A percentile compares a stretch with the other conserved stretches of the same genome.
These are phyloP conservation scores for Chrysochromulina tobinii DNA, from an alignment of 78 protist species.

Conservation along the genomic window DNA sequence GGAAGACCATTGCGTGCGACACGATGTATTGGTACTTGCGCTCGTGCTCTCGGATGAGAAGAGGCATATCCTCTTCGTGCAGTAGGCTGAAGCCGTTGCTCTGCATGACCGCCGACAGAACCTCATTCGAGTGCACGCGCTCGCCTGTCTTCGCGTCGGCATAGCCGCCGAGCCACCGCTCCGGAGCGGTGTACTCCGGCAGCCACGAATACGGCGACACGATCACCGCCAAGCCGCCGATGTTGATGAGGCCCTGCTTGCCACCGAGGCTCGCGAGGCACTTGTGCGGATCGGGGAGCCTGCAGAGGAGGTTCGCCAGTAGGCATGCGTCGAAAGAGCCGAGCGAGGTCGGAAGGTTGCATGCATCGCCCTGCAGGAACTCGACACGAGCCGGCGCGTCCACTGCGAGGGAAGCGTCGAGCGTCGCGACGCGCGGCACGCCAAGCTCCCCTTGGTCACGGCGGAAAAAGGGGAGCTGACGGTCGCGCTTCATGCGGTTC, in stretches of 20 bases:
- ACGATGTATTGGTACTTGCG: conserved; percentile 35
- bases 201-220: conserved; percentile 65
- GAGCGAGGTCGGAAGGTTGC: not conserved
- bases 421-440: not conserved
- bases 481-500: not conserved
- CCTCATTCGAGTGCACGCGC: not conserved
- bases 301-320: conserved; percentile 63
- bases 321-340: conserved; percentile 36
- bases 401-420: not conserved
- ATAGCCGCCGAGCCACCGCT: conserved; percentile 3
- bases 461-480: not conserved
- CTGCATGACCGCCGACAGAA: not conserved
- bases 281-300: conserved; percentile 60
- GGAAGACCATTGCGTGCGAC: not conserved
- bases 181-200: conserved; percentile 12
- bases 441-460: conserved; percentile 11
- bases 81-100: not conserved
- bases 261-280: conserved; percentile 30
- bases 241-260: conserved; percentile 28
- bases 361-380: conserved; percentile 25
- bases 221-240: conserved; percentile 61
- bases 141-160: not conserved
- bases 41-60: conserved; percentile 48
- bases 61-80: not conserved
- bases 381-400: not conserved